Base-by-base conservation (phyloP, 2,329 filamentous ascomycete genomes). In the Orbilia ellipsospora region DNA sequence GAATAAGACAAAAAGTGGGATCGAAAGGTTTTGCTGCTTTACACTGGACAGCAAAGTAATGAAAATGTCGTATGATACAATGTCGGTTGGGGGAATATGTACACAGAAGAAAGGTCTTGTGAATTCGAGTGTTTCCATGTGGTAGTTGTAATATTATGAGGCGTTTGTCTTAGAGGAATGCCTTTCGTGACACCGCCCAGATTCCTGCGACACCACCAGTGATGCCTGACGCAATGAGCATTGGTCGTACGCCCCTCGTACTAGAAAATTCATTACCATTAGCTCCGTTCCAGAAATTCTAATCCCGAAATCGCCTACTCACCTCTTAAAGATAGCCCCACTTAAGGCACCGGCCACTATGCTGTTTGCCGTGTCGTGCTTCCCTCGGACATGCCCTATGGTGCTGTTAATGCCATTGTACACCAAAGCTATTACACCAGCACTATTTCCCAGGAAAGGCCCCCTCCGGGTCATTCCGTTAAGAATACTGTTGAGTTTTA, bases 371-470 rank as follows among this genome's bases (percentile, higher is more conserved):
- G 93, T 88, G 82, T 99, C 96, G 80, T 97, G 93, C 84, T 93
- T 92, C 77, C 93, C 93, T 76, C 94, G 87, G 78, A 90, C 82
- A 80, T 91, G 89, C 45, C 93, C 93, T 77, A 96, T 89, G 68
- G 88, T 88, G 36, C 92, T 95, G 85, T 96, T 97, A 83, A 95
- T 86, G 66, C 92, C 92, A 84, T 98, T 99, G 85, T 99, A 99
- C 63, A 93, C 89, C 86, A 99, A 94, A 40, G 96, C 95, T 64
- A 99, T 90, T 40, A 98, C 94, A 81, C 93, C 95, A 0, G 94
- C 94, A 36, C 92, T 96, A 86, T 99, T 99, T 51, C 95, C 95
- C 79, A 99, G 83, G 84, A 97, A 99, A 12, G 95, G 95, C 2
- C 95, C 95, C 83, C 95, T 87, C 81, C 95, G 86, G 73, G 95